Base-by-base conservation (phyloP, 2,329 filamentous ascomycete genomes). In the Fusarium siculi region DNA sequence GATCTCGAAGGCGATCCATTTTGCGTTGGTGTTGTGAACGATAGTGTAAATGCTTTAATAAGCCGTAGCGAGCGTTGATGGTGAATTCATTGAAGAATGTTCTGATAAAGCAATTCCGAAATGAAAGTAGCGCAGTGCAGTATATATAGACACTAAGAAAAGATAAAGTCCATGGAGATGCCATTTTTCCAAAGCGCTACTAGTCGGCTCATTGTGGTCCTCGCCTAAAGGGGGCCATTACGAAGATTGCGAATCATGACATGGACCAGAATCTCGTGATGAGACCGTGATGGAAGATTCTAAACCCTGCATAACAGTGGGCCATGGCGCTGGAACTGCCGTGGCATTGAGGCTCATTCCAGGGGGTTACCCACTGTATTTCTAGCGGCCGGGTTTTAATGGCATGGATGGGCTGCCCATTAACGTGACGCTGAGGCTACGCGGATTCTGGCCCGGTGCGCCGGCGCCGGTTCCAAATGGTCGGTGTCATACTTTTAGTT, bases 1-100 rank as follows among this genome's bases (percentile, higher is more conserved):
- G 44, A 42, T 76, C 75, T 65, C 65, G 32, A 18, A 72, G 50
- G 40, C 56, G 73, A 63, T 77, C 70, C 73, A 77, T 77, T 18
- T 36, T 70, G 34, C 16, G 61, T 28, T 55, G 34, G 18, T 32
- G 44, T 37, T 46, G 7, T 49, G 28, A 42, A 15, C 34, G 52
- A 64, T n/a, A 6, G 47, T 28, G 18, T 7, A 57, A n/a, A 18
- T 68, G 69, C 23, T 23, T 39, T 25, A 19, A 34, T 36, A 30
- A 49, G 43, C 39, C 28, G 43, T 44, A 56, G 43, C 32, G 63
- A 74, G 53, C 52, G 64, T 18, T 46, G 50, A 36, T 59, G n/a
- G 14, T 47, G 43, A 66, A 65, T 49, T 49, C 57, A 65, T 63
- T 36, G 44, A 46, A 54, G 40, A 28, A 42, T 30, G 16, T 23